phyloP scores from a whole-genome alignment of 371 early-diverging fungal species.

The Coemansia sp. region DNA sequence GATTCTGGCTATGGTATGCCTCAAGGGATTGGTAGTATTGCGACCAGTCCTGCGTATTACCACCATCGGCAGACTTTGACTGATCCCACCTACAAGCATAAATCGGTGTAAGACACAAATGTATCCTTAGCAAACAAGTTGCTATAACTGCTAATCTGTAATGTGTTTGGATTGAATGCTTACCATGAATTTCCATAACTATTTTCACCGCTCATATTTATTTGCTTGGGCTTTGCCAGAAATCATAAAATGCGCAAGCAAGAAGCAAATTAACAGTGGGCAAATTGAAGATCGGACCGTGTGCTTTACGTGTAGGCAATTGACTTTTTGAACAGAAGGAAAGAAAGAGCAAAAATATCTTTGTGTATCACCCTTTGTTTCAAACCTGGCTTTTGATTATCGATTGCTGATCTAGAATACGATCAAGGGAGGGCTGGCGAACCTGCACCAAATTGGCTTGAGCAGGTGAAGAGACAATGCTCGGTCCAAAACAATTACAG shows the following conservation, averaged over 20 bases:
- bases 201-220: background rate
- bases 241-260: background rate
- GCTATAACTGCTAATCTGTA: background rate
- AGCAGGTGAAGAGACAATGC: background rate
- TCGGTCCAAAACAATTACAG: background rate
- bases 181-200: conserved; percentile 5
- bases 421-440: background rate
- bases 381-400: background rate
- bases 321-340: background rate
- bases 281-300: background rate
- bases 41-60: conserved; percentile 42
- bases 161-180: background rate
- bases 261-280: background rate
- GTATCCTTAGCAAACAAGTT: background rate
- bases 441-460: too few species aligned
- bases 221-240: background rate
- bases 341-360: background rate
- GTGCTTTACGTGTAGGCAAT: background rate
- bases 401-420: background rate
- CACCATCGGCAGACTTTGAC: background rate
- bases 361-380: background rate
- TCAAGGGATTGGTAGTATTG: conserved; percentile 45
- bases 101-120: background rate
- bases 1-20: conserved; percentile 28
- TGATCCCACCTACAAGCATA: conserved; percentile 42